Evolutionary conservation across 192 early-diverging fungal species (phyloP).

Genomic region (Coemansia umbellata): DNA sequence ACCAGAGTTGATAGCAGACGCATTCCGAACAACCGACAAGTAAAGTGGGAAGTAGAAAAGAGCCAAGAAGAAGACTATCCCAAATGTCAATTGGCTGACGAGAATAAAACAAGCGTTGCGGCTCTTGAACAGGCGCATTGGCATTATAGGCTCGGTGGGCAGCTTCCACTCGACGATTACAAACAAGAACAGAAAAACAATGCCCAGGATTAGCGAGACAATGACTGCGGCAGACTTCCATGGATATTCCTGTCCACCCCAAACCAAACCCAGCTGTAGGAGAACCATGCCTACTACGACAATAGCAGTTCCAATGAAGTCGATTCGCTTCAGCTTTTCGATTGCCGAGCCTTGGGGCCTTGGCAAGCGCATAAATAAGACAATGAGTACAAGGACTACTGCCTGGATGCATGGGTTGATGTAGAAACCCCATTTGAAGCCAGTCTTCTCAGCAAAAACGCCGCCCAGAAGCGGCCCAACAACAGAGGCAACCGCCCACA

Average conservation of each 20-base stretch:
- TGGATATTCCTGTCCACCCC: conserved; percentile 62
- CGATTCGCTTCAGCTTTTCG: conserved; percentile 61
- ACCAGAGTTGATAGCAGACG: conserved; percentile 31
- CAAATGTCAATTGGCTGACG: conserved; percentile 24
- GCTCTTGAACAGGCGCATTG: conserved; percentile 56
- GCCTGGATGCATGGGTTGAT: conserved; percentile 51
- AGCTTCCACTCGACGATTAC: conserved; percentile 59
- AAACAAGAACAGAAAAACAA: conserved; percentile 44
- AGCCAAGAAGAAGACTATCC: conserved; percentile 32
- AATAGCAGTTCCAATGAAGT: conserved; percentile 58
- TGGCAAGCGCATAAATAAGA: conserved; percentile 43
- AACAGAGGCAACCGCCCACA: conserved; percentile 59
- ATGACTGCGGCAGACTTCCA: conserved; percentile 57
- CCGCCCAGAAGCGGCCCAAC: conserved; percentile 59
- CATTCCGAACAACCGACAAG: conserved; percentile 62
- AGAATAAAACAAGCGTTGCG: conserved; percentile 32
- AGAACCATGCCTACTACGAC: conserved; percentile 57
- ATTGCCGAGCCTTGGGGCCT: conserved; percentile 17
- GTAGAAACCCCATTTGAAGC: conserved; percentile 58
- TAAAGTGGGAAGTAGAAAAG: conserved; percentile 62
- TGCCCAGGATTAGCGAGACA: conserved; percentile 31
- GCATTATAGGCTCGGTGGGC: conserved; percentile 63
- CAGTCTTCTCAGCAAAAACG: conserved; percentile 54
- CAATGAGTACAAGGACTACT: conserved; percentile 43
- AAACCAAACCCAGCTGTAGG: conserved; percentile 69